Evolutionary conservation across 108 stramenopile genomes (phyloP), one percentile per base, ranked within the genome.

Genomic region (Skeletonema marinoi): DNA sequence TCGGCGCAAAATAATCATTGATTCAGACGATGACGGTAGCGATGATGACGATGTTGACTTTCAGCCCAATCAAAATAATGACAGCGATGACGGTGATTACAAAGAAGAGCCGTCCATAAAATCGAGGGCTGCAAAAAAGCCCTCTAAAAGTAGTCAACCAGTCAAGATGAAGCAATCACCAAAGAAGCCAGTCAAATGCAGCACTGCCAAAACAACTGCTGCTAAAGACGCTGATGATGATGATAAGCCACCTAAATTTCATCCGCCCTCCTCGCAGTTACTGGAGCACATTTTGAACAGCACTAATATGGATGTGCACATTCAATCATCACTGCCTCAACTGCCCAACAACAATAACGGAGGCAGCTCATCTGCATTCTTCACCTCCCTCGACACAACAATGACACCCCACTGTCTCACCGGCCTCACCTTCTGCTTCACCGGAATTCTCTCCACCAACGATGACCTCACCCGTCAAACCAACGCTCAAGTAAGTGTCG

Each of bases 391-490:
- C 17, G n/a, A 74, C 1, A 54, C 39, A 4, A 46, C 29, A 54
- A 66, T 74, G 25, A 70, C 85, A 12, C 58, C 83, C 58, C 31
- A 51, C 3, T 66, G 71, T 32, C 73, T 87, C 35, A 62, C 66
- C 14, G 90, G 87, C 25, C 60, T 78, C 14, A 89, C 95, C 60
- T 93, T 96, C 84, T 89, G 88, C 41, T 91, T 93, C 68, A 86
- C 91, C n/a, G 95, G 95, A 0, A 66, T 88, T 14, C 71, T 96
- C 63, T 75, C 74, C 29, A 67, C 60, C 17, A 69, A 69, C 36
- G 35, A 30, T 65, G 21, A n/a, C n/a, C 19, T 60, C 2, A 41
- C 67, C 11, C 29, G 30, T 9, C 19, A 13, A 0, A 72, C 74
- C 44, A 75, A 75, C 25, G 66, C 71, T 10, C 31, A 39, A 9